phyloP scores from a whole-genome alignment of 768 basidiomycete species.

The Hygrophoropsis aurantiaca region DNA sequence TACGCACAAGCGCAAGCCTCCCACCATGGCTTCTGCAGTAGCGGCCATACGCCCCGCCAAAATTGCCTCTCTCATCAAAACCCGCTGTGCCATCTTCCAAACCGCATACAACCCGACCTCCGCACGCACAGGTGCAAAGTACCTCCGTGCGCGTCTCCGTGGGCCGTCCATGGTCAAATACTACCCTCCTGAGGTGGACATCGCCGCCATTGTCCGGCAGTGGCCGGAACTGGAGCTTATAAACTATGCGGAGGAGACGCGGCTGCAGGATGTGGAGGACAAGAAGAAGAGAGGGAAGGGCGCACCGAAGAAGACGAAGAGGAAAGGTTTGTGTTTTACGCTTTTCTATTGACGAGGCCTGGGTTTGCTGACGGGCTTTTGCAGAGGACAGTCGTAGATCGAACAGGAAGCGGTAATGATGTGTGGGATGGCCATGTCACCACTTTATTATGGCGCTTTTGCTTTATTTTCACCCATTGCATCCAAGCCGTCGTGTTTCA shows the following conservation, averaged over 20 bases:
- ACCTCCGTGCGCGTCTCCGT: constrained; percentile 76
- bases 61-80: constrained; percentile 57
- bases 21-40: constrained; percentile 15
- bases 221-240: constrained; percentile 61
- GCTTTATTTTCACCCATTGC: neutral
- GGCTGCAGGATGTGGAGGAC: constrained; percentile 66
- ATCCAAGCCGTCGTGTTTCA: neutral
- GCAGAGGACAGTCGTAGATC: constrained; percentile 54
- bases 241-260: constrained; percentile 65
- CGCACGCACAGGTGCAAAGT: constrained; percentile 87
- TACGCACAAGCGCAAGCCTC: neutral
- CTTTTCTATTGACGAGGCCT: neutral
- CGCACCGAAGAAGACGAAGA: constrained; percentile 77
- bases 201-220: constrained; percentile 49
- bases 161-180: constrained; percentile 87
- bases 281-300: constrained; percentile 79
- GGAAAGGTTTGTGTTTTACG: constrained; percentile 48
- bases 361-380: constrained; percentile 5
- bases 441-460: neutral
- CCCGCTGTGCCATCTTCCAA: constrained; percentile 77
- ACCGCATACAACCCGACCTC: constrained; percentile 85
- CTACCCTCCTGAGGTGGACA: constrained; percentile 65
- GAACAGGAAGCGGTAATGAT: constrained; percentile 43
- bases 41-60: constrained; percentile 46
- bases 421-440: neutral